Conservation (phyloP, 202 grass and related monocot genomes). For the Setaria italica region DNA sequence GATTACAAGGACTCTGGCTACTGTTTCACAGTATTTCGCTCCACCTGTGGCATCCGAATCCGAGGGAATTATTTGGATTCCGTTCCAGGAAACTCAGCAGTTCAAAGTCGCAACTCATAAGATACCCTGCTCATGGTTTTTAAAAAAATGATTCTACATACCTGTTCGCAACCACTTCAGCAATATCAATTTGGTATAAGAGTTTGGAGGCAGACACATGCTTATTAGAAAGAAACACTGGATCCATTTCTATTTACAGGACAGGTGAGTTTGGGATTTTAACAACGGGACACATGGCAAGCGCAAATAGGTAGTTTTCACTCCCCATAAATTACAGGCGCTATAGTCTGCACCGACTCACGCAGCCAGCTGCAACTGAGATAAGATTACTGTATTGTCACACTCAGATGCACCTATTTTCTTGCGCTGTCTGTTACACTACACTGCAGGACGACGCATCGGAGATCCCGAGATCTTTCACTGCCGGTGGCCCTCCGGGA, state of each 20-base stretch:
- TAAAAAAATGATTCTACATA: background rate
- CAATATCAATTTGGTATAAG: background rate
- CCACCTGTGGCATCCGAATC: too few species aligned
- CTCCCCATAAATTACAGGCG: background rate
- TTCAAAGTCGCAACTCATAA: too few species aligned
- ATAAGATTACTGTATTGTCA: slow-evolving; percentile 26
- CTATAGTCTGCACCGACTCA: slow-evolving; percentile 3
- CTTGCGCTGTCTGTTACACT: background rate
- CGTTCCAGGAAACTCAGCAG: too few species aligned
- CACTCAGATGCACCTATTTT: background rate
- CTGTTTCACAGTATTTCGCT: too few species aligned
- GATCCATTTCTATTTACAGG: slow-evolving; percentile 13
- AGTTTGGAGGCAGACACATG: background rate
- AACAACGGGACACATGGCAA: background rate
- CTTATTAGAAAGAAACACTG: background rate
- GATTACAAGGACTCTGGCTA: too few species aligned
- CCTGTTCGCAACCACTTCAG: background rate
- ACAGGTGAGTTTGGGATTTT: background rate
- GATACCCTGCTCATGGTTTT: too few species aligned
- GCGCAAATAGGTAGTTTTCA: background rate
- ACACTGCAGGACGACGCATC: background rate
- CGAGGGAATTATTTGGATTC: too few species aligned
- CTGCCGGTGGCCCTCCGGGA: slow-evolving; percentile 86
- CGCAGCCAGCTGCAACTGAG: slow-evolving; percentile 14
- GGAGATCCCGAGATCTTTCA: slow-evolving; percentile 38